Evolutionary conservation across 2,329 filamentous ascomycete genomes (phyloP), one percentile per base, ranked within the genome.

Genomic region (Zymoseptoria passerinii): DNA sequence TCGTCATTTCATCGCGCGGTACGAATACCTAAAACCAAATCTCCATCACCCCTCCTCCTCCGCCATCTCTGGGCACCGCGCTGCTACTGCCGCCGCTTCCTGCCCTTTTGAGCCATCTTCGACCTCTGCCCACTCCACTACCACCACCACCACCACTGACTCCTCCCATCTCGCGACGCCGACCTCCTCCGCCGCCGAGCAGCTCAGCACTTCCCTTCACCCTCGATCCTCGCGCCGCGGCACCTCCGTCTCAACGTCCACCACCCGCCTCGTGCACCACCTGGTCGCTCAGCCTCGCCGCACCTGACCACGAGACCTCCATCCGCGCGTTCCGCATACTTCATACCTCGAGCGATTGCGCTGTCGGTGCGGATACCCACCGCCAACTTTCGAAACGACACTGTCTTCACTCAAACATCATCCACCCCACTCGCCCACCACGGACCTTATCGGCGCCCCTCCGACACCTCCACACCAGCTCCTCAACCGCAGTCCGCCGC

Each of bases 381-480:
- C 35, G 35, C 35, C 13, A 16, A 44, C 35, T 44, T 44, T 44
- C 35, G n/a, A 13, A 44, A 13, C 35, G 35, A 44, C 35, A 16
- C 35, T 44, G 35, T 16, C 35, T 16, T 44, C 35, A 52, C 23
- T 23, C 9, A 16, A 28, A 28, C 50, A 18, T 27, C 23, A n/a
- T 8, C 53, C 50, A 48, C 23, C 54, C 23, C 56, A 53, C 52
- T 60, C 65, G 74, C 79, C 80, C 81, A 83, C 74, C 72, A 83
- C 82, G 80, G 79, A 78, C 76, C 74, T 75, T 70, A 74, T 74
- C 72, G 71, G 70, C 68, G 68, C 69, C 65, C 67, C 71, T 61
- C 66, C 68, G 61, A 69, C 67, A 68, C 75, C 71, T 67, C 70
- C 72, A 65, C 76, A 75, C 68, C 74, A 74, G 64, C 74, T 77